These are phyloP conservation scores for Podaxis mareebaensis DNA, from an alignment of 768 basidiomycete species.

Conservation along the genomic window DNA sequence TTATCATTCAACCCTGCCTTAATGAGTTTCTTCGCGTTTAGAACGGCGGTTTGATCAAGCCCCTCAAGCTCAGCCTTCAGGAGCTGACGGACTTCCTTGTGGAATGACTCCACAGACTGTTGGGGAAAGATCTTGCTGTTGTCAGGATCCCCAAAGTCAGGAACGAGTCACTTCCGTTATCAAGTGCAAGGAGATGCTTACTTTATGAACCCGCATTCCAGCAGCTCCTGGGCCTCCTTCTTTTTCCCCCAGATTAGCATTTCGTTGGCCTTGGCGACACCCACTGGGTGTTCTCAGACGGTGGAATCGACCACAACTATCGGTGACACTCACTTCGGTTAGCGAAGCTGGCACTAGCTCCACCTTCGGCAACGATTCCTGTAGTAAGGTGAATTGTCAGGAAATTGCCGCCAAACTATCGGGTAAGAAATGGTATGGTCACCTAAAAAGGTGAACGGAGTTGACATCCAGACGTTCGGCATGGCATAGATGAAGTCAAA, in stretches of 20 bases:
- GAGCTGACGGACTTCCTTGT: constrained; percentile 47
- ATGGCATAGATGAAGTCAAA: constrained; percentile 76
- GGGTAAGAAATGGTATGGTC: constrained; percentile 1
- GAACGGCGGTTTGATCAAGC: constrained; percentile 56
- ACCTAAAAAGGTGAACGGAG: constrained; percentile 72
- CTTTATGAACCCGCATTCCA: constrained; percentile 67
- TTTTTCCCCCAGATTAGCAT: constrained; percentile 72
- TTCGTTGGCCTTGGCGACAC: constrained; percentile 68
- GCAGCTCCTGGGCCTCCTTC: constrained; percentile 56
- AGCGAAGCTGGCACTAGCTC: constrained; percentile 67
- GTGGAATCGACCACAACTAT: not conserved
- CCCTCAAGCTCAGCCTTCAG: constrained; percentile 56
- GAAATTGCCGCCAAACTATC: not conserved
- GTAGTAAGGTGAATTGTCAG: not conserved
- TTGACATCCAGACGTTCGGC: constrained; percentile 59
- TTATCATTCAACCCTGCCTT: constrained; percentile 58
- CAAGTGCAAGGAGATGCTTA: constrained; percentile 29
- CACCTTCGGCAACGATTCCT: constrained; percentile 71
- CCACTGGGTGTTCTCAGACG: constrained; percentile 45
- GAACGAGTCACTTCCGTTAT: not conserved
- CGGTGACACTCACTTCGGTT: constrained; percentile 52
- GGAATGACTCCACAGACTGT: constrained; percentile 53
- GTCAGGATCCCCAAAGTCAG: not conserved
- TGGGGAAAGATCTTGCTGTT: constrained; percentile 60
- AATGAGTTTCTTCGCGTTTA: constrained; percentile 55